Conservation (phyloP, 495 filamentous ascomycete species). For the Penicillium longicatenatum region DNA sequence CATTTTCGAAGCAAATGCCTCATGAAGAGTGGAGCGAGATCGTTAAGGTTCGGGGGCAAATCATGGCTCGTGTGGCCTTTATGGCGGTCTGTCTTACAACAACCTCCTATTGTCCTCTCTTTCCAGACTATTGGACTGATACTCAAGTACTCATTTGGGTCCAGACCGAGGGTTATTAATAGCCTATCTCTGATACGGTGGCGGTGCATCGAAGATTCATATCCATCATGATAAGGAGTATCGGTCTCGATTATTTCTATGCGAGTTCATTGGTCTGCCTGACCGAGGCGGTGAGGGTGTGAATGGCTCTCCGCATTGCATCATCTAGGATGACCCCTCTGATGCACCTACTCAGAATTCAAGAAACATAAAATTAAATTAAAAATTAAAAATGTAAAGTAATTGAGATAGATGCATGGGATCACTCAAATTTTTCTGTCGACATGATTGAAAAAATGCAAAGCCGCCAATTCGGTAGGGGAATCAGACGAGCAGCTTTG, state of each 20-base stretch:
- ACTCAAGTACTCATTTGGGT: slow-evolving; percentile 18
- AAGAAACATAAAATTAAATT: no score
- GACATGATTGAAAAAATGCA: not conserved
- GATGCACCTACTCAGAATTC: not conserved
- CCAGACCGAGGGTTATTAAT: slow-evolving; percentile 25
- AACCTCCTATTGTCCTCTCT: not conserved
- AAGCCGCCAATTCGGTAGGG: not conserved
- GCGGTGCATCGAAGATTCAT: slow-evolving; percentile 7
- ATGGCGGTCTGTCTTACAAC: slow-evolving; percentile 14
- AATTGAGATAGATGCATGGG: not conserved
- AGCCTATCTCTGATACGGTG: slow-evolving; percentile 11
- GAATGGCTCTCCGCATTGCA: slow-evolving; percentile 29
- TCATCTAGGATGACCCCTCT: slow-evolving; percentile 15
- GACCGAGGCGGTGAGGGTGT: slow-evolving; percentile 29
- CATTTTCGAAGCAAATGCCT: slow-evolving; percentile 29
- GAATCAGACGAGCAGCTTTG: not conserved
- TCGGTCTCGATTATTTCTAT: slow-evolving; percentile 23
- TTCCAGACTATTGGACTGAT: slow-evolving; percentile 13
- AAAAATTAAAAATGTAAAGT: not conserved
- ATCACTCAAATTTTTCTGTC: not conserved
- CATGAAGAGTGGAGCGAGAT: slow-evolving; percentile 19
- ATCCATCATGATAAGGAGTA: slow-evolving; percentile 7
- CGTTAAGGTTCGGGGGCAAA: slow-evolving; percentile 13
- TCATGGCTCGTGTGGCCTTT: slow-evolving; percentile 5
- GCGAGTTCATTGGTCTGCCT: slow-evolving; percentile 12